Conservation (phyloP, 148 eudicot genomes). For the Fagopyrum esculentum region DNA sequence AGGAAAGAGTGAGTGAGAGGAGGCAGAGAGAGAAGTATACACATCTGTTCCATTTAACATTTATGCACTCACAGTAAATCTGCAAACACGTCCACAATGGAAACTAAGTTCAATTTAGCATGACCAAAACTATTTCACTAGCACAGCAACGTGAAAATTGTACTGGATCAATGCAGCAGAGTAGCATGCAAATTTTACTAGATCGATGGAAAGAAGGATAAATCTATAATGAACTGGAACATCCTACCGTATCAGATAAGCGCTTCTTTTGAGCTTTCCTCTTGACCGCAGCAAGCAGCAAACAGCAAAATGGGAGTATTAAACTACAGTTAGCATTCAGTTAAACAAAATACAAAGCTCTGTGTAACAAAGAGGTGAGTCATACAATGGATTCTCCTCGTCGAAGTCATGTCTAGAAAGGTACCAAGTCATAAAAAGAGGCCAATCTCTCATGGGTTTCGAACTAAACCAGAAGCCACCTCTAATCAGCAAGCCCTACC, state of each 20-base stretch:
- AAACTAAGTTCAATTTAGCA: no score
- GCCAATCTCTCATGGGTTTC: constrained; percentile 85
- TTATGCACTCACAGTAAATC: no score
- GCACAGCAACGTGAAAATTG: no score
- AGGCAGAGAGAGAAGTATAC: no score
- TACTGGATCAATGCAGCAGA: no score
- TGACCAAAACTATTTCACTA: no score
- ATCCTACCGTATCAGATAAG: constrained; percentile 63
- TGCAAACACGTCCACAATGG: no score
- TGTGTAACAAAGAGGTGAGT: background rate
- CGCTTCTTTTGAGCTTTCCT: constrained; percentile 45
- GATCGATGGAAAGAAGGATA: background rate
- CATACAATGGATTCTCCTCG: background rate
- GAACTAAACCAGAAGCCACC: constrained; percentile 92
- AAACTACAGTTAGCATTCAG: constrained; percentile 42
- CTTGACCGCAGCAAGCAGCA: constrained; percentile 74
- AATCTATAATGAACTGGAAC: background rate
- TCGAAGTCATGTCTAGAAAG: constrained; percentile 10
- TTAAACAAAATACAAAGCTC: background rate
- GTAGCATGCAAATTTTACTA: background rate
- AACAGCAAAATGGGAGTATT: constrained; percentile 40
- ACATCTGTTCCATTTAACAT: no score
- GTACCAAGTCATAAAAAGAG: constrained; percentile 94
- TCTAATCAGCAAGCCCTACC: constrained; percentile 88
- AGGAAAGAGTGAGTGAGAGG: no score